phyloP scores from a whole-genome alignment of 108 stramenopile species.

The Fragilaria crotonensis region DNA sequence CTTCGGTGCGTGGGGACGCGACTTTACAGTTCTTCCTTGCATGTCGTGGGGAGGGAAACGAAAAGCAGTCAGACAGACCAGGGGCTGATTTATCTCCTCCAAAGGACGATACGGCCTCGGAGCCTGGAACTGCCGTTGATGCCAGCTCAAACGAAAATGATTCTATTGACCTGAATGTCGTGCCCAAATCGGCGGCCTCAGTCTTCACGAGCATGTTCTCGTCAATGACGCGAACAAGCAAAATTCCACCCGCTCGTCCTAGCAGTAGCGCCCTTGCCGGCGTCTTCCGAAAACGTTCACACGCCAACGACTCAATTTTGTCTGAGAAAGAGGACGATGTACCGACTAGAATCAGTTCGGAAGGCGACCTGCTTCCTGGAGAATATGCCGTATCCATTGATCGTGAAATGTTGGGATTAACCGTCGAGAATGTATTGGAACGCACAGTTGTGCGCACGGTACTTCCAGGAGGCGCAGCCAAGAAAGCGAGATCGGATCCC shows the following conservation, averaged over 20 bases:
- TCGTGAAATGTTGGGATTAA: slow-evolving; percentile 84
- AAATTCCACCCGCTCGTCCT: not conserved
- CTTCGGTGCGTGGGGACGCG: slow-evolving; percentile 31
- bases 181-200: not conserved
- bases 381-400: slow-evolving; percentile 69
- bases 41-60: slow-evolving; percentile 22
- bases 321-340: slow-evolving; percentile 12
- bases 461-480: slow-evolving; percentile 72
- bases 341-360: not conserved
- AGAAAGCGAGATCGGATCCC: slow-evolving; percentile 71
- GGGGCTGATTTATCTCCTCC: too few relatives aligned
- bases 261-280: slow-evolving; percentile 7
- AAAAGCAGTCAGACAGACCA: slow-evolving; percentile 7
- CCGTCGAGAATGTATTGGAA: slow-evolving; percentile 88
- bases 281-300: slow-evolving; percentile 13
- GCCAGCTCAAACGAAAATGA: not conserved
- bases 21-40: slow-evolving; percentile 44
- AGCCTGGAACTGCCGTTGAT: slow-evolving; percentile 3
- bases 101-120: not conserved
- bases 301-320: too few relatives aligned
- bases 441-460: slow-evolving; percentile 83
- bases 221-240: not conserved
- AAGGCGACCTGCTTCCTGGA: slow-evolving; percentile 13
- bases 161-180: not conserved
- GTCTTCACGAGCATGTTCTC: not conserved